These are phyloP conservation scores for Xylaria arbuscula DNA, from an alignment of 2,329 filamentous ascomycete species.

Conservation along the genomic window DNA sequence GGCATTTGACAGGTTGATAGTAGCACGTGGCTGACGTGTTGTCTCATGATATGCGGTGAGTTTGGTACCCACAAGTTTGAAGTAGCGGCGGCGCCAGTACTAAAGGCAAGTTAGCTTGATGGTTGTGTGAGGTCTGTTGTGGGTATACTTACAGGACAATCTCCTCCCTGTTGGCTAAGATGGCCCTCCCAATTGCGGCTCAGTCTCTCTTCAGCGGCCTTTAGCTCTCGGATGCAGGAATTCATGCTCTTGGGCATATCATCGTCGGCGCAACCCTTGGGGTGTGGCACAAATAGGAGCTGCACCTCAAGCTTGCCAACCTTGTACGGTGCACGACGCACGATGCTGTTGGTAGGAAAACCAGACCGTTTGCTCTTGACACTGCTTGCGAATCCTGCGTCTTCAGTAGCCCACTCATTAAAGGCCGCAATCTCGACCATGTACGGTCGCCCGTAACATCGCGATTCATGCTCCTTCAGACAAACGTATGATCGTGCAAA, in stretches of 20 bases:
- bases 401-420: slow-evolving; percentile 98
- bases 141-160: slow-evolving; percentile 83
- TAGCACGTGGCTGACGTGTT: slow-evolving; percentile 93
- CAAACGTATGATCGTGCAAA: slow-evolving; percentile 95
- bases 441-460: slow-evolving; percentile 88
- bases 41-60: slow-evolving; percentile 96
- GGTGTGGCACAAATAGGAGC: slow-evolving; percentile 92
- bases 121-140: slow-evolving; percentile 6
- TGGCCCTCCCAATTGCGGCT: slow-evolving; percentile 86
- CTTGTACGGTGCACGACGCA: slow-evolving; percentile 93
- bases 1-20: slow-evolving; percentile 95
- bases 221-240: slow-evolving; percentile 91
- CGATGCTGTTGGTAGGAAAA: slow-evolving; percentile 69
- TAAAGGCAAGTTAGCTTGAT: slow-evolving; percentile 59
- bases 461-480: slow-evolving; percentile 88
- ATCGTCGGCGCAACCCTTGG: slow-evolving; percentile 85
- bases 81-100: slow-evolving; percentile 98
- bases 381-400: slow-evolving; percentile 80
- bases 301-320: slow-evolving; percentile 95
- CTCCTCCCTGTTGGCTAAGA: slow-evolving; percentile 95
- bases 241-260: slow-evolving; percentile 99
- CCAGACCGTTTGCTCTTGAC: slow-evolving; percentile 87
- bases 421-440: slow-evolving; percentile 93
- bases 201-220: slow-evolving; percentile 84
- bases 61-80: slow-evolving; percentile 90